phyloP scores from a whole-genome alignment of 108 stramenopile genomes.

The Skeletonema marinoi region DNA sequence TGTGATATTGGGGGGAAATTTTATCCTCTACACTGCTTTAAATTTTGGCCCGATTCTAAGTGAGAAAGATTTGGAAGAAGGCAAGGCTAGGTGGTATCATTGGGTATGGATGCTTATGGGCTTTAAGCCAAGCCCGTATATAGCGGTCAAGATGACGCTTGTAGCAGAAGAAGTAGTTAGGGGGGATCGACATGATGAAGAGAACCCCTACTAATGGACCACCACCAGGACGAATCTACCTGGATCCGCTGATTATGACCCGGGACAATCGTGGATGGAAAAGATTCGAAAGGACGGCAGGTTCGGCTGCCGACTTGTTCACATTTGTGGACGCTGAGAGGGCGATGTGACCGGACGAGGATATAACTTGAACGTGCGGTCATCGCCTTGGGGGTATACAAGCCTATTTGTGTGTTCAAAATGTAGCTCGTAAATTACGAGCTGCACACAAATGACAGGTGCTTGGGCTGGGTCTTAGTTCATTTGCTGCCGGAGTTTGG shows the following conservation, averaged over 20 bases:
- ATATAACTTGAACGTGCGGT: not conserved
- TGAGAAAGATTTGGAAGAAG: not conserved
- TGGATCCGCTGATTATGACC: conserved; percentile 27
- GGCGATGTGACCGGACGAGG: not conserved
- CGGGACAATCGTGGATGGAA: conserved; percentile 36
- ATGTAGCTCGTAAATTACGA: conserved; percentile 47
- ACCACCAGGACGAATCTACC: conserved; percentile 45
- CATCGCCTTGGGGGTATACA: conserved; percentile 8
- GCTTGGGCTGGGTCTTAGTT: conserved; percentile 53
- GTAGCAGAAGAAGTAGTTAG: not conserved
- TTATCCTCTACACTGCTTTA: conserved; percentile 41
- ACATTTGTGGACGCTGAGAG: conserved; percentile 53
- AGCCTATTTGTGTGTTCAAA: conserved; percentile 50
- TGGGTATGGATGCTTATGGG: conserved; percentile 52
- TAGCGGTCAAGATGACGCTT: too few relatives aligned
- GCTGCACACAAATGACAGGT: conserved; percentile 21
- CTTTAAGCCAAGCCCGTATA: conserved; percentile 34
- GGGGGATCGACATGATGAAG: conserved; percentile 30
- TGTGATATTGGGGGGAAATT: conserved; percentile 53
- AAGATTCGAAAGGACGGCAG: conserved; percentile 36
- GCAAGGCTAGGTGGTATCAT: conserved; percentile 12
- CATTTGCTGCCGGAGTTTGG: not conserved
- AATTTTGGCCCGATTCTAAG: conserved; percentile 21
- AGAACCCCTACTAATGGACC: conserved; percentile 46
- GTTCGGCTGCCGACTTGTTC: conserved; percentile 40